These are phyloP conservation scores for Chaetothyriales sp. DNA, from an alignment of 2,329 filamentous ascomycete genomes.

Conservation along the genomic window DNA sequence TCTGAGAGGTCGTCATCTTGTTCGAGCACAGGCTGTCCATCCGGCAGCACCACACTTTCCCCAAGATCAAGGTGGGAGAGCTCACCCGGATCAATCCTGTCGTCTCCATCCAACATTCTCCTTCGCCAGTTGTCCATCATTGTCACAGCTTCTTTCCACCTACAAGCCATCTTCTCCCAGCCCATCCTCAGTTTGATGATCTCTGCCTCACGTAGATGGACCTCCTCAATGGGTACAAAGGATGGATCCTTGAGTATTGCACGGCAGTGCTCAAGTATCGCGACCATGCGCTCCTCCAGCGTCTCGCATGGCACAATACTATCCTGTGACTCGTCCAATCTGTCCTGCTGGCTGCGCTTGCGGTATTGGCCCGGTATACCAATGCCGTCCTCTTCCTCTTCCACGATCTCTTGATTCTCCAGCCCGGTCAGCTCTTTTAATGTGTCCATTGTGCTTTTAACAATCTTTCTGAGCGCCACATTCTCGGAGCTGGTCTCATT, in stretches of 20 bases:
- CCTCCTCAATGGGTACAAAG: conserved; percentile 89
- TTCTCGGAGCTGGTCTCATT: conserved; percentile 68
- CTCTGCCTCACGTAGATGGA: conserved; percentile 81
- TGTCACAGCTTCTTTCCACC: conserved; percentile 77
- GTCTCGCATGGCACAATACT: conserved; percentile 50
- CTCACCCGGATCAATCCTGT: conserved; percentile 28
- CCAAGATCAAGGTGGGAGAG: conserved; percentile 30
- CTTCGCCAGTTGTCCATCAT: conserved; percentile 89
- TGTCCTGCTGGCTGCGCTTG: conserved; percentile 2
- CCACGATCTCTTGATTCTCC: conserved; percentile 20
- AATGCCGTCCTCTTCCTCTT: conserved; percentile 10
- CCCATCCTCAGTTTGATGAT: conserved; percentile 68
- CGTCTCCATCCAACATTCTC: conserved; percentile 42
- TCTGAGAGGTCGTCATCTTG: conserved; percentile 13
- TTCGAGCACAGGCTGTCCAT: conserved; percentile 22
- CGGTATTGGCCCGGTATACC: conserved; percentile 19
- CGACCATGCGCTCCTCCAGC: conserved; percentile 57
- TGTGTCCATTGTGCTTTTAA: conserved; percentile 55
- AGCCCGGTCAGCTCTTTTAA: conserved; percentile 48
- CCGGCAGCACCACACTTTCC: conserved; percentile 15
- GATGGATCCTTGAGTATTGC: conserved; percentile 84
- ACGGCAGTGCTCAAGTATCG: conserved; percentile 64
- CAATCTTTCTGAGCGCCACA: conserved; percentile 58
- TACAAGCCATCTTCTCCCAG: conserved; percentile 83
- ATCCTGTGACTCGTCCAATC: background rate